These are phyloP conservation scores for Taiwanofungus camphoratus DNA, from an alignment of 1,284 basidiomycete species.

Conservation along the genomic window DNA sequence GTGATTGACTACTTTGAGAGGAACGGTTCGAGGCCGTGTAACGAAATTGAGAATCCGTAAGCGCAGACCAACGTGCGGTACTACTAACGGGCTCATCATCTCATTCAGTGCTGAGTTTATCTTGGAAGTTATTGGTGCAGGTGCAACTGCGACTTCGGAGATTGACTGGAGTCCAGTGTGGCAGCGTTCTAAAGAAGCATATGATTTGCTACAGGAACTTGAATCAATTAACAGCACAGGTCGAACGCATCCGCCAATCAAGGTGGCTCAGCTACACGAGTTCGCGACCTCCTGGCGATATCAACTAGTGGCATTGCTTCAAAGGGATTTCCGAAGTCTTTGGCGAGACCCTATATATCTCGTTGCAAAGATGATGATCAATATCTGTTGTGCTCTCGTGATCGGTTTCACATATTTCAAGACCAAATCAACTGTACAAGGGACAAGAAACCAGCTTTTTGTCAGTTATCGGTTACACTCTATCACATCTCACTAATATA, in stretches of 20 bases:
- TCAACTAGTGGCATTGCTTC: constrained; percentile 39
- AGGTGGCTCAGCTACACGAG: constrained; percentile 28
- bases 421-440: constrained; percentile 55
- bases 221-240: constrained; percentile 24
- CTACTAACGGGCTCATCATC: neutral
- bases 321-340: constrained; percentile 46
- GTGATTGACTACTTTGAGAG: constrained; percentile 65
- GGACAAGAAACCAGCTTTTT: constrained; percentile 80
- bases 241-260: constrained; percentile 17
- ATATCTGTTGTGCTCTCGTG: constrained; percentile 50
- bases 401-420: constrained; percentile 68
- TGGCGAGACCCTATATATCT: constrained; percentile 70
- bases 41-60: constrained; percentile 35
- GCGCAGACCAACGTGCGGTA: constrained; percentile 10
- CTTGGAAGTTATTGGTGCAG: constrained; percentile 63
- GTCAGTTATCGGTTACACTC: constrained; percentile 20
- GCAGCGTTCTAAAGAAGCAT: constrained; percentile 23
- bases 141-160: constrained; percentile 28
- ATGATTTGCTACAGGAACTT: constrained; percentile 21
- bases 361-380: constrained; percentile 63
- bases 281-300: constrained; percentile 42
- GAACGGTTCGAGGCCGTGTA: constrained; percentile 41
- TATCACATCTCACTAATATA: neutral
- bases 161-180: constrained; percentile 29
- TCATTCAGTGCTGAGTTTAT: constrained; percentile 43